Base-by-base conservation (phyloP, 2,329 filamentous ascomycete genomes). In the Botryotinia calthae region DNA sequence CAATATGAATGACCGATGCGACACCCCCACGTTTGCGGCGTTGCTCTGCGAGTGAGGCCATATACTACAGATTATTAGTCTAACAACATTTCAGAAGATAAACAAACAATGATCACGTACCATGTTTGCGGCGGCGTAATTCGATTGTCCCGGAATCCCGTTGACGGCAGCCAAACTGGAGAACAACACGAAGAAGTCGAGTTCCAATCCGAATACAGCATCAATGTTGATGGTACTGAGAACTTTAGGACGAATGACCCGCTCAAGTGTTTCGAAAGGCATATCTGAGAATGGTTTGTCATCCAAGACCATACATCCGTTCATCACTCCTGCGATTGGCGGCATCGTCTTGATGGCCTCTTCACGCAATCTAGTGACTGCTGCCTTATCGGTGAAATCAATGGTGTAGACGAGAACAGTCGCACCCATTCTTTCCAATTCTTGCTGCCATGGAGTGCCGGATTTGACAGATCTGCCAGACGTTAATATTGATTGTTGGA, bases 1-100 rank as follows among this genome's bases (percentile, higher is more conserved):
- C 87, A 22, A 90, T 80, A 76, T 89, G 84, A 2, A 91, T 81
- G 0, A 84, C 84, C 0, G 85, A 82, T 37, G 84, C 85, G 4
- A 84, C 81, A 2, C 86, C 78, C 2, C 85, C 84, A 37, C 79
- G 79, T 1, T 78, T 78, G 0, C 81, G 79, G 4, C 85, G 82
- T 74, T 84, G 80, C 34, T 82, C 80, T 5, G 80, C 81, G 40
- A 85, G 81, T 7, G 81, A 77, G 51, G 85, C 82, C 22, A 86
- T 80, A 80, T 84, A 87, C 46, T 69, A 46, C 18, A 46, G 22
- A 46, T 22, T 3, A 25, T 69, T 46, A 61, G 51, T 37, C 14
- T 20, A 1, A 61, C 9, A 22, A 5, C 14, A 14, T 18, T 2
- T 12, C 18, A 34, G 7, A 10, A 44, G 25, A 54, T 4, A 9